Conservation (phyloP, 1,139 yeast genomes). For the Geotrichum citri-aurantii region DNA sequence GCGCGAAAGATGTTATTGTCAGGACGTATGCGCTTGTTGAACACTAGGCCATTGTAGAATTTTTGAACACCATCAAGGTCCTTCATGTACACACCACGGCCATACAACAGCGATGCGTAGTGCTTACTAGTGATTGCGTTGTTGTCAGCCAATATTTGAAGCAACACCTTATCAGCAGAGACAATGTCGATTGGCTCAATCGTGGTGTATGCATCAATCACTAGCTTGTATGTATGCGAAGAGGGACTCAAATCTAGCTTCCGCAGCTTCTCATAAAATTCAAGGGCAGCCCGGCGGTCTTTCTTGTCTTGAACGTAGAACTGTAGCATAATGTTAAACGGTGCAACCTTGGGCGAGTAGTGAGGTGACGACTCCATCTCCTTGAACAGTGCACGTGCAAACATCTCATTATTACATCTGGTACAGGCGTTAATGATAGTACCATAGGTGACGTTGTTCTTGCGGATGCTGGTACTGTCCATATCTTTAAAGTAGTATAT, state of each 20-base stretch:
- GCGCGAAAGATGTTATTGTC: slow-evolving; percentile 40
- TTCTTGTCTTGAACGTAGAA: slow-evolving; percentile 35
- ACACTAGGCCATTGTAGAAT: slow-evolving; percentile 33
- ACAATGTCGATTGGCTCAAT: slow-evolving; percentile 34
- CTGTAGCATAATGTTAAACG: slow-evolving; percentile 39
- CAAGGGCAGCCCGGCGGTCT: slow-evolving; percentile 35
- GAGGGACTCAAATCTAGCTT: slow-evolving; percentile 33
- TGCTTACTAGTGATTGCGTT: slow-evolving; percentile 34
- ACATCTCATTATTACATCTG: slow-evolving; percentile 35
- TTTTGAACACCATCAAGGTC: slow-evolving; percentile 35
- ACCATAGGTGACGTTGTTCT: slow-evolving; percentile 38
- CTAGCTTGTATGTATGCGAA: slow-evolving; percentile 38
- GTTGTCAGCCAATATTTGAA: slow-evolving; percentile 30
- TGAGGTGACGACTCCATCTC: slow-evolving; percentile 35
- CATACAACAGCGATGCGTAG: slow-evolving; percentile 38
- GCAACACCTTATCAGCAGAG: slow-evolving; percentile 37
- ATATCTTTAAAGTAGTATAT: slow-evolving; percentile 33
- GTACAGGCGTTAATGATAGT: slow-evolving; percentile 40
- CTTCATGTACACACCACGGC: slow-evolving; percentile 37
- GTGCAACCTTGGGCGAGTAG: slow-evolving; percentile 36
- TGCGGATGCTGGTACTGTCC: slow-evolving; percentile 30
- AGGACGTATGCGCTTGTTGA: slow-evolving; percentile 32
- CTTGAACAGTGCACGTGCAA: slow-evolving; percentile 34
- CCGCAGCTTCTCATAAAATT: slow-evolving; percentile 31
- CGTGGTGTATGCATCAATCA: slow-evolving; percentile 38